These are phyloP conservation scores for Protomyces macrosporus DNA, from an alignment of 1,139 yeast genomes.

Conservation along the genomic window DNA sequence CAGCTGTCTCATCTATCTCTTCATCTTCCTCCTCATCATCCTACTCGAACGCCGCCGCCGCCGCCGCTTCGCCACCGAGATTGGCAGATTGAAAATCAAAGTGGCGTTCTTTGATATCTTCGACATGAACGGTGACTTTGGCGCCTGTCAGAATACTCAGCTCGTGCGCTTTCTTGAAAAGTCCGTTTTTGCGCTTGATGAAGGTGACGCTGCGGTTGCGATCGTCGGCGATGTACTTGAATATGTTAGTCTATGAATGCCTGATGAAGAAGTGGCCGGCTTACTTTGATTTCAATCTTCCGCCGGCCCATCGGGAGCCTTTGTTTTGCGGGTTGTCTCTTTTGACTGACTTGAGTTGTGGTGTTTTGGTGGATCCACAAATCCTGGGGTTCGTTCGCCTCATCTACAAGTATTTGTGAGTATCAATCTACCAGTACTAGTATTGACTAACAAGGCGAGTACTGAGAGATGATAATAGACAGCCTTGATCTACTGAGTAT, in stretches of 20 bases:
- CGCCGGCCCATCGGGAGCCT: conserved; percentile 17
- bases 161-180: conserved; percentile 94
- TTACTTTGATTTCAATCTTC: conserved; percentile 26
- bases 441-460: too few relatives aligned
- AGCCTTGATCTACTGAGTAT: too few relatives aligned
- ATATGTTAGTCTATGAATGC: not conserved
- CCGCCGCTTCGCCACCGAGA: conserved; percentile 5
- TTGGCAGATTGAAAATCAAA: conserved; percentile 17
- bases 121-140: conserved; percentile 80
- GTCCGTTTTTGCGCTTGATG: conserved; percentile 88
- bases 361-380: not conserved
- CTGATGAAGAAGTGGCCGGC: not conserved
- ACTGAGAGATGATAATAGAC: too few relatives aligned
- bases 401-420: too few relatives aligned
- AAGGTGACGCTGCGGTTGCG: conserved; percentile 75
- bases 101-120: conserved; percentile 21
- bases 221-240: conserved; percentile 59
- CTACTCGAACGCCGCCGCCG: not conserved
- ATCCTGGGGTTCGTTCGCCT: not conserved
- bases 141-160: conserved; percentile 87
- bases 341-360: not conserved
- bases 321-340: not conserved
- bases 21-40: conserved; percentile 25
- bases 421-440: too few relatives aligned
- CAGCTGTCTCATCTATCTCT: not conserved